phyloP scores from a whole-genome alignment of 2,329 filamentous ascomycete genomes.

The Emericellopsis atlantica region DNA sequence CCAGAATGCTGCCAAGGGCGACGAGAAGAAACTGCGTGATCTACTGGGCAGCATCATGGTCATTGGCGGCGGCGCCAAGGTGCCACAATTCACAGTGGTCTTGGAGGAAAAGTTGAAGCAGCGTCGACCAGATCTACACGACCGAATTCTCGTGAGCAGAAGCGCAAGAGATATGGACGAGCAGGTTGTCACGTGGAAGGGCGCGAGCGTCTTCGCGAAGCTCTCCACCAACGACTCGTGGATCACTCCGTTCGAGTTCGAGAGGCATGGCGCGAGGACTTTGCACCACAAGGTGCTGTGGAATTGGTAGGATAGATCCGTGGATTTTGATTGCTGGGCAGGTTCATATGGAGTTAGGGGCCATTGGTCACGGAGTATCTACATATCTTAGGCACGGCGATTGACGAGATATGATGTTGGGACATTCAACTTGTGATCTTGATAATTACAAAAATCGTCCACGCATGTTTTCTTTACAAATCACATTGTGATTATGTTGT shows the following conservation, averaged over 20 bases:
- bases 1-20: slow-evolving; percentile 70
- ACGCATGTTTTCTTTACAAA: no score
- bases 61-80: slow-evolving; percentile 73
- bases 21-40: slow-evolving; percentile 88
- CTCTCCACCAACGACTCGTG: slow-evolving; percentile 88
- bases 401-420: no score
- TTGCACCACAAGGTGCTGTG: slow-evolving; percentile 71
- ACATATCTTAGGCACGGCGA: no score
- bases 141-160: slow-evolving; percentile 48
- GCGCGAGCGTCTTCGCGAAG: slow-evolving; percentile 90
- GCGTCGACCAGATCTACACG: slow-evolving; percentile 46
- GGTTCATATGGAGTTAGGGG: not conserved
- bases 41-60: slow-evolving; percentile 86
- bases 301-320: slow-evolving; percentile 33
- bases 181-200: slow-evolving; percentile 97
- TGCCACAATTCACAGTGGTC: slow-evolving; percentile 65
- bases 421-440: no score
- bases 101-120: slow-evolving; percentile 72
- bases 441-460: no score
- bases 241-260: slow-evolving; percentile 81
- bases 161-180: slow-evolving; percentile 90
- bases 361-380: no score
- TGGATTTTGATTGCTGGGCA: not conserved
- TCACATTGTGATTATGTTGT: no score
- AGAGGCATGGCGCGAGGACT: slow-evolving; percentile 68